These are phyloP conservation scores for Luvunga scandens DNA, from an alignment of 345 rosid genomes.

Conservation along the genomic window DNA sequence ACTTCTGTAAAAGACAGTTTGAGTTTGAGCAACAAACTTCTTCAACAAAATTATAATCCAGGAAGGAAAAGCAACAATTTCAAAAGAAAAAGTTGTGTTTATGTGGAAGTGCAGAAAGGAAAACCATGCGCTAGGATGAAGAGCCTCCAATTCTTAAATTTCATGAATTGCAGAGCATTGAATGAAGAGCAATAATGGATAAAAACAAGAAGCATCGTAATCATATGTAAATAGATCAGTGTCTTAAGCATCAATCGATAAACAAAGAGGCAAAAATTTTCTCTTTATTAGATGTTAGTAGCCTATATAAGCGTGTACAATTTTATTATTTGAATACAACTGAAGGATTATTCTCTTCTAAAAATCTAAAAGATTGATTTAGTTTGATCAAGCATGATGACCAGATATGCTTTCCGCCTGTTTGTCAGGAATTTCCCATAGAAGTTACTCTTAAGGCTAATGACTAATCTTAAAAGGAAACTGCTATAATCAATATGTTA, in stretches of 20 bases:
- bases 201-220: background rate
- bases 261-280: background rate
- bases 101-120: background rate
- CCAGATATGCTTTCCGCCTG: background rate
- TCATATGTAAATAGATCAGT: background rate
- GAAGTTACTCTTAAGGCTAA: background rate
- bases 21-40: background rate
- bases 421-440: background rate
- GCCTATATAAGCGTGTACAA: no score
- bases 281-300: no score
- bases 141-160: background rate
- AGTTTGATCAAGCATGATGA: background rate
- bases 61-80: constrained; percentile 13
- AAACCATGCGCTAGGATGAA: background rate
- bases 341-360: no score
- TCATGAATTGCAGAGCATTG: background rate
- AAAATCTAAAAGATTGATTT: background rate
- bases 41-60: background rate
- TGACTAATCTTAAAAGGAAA: background rate
- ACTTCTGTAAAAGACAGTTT: constrained; percentile 40
- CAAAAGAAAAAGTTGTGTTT: background rate
- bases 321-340: no score
- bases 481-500: background rate
- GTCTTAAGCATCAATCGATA: background rate
- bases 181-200: background rate